Evolutionary conservation across 768 basidiomycete species (phyloP).

Genomic region (Pulveroboletus sp.): DNA sequence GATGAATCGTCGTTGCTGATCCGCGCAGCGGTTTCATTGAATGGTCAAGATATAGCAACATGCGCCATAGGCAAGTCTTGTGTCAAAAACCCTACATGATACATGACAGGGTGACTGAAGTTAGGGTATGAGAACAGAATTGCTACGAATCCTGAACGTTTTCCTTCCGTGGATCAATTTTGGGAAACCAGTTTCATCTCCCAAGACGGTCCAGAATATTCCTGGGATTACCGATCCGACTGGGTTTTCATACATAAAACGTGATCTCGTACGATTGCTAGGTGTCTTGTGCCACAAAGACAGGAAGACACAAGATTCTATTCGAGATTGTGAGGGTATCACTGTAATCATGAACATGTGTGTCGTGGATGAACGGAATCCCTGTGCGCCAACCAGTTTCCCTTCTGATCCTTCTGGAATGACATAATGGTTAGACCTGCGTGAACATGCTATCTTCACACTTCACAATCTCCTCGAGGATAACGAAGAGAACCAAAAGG

Average conservation of each 20-base stretch:
- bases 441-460: constrained; percentile 88
- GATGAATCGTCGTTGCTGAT: constrained; percentile 37
- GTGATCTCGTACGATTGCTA: constrained; percentile 86
- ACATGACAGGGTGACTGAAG: constrained; percentile 3
- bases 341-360: constrained; percentile 84
- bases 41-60: constrained; percentile 46
- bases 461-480: constrained; percentile 72
- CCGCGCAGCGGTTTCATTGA: constrained; percentile 40
- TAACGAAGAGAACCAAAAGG: constrained; percentile 75
- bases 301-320: constrained; percentile 67
- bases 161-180: constrained; percentile 86
- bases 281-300: constrained; percentile 68
- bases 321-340: constrained; percentile 69
- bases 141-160: constrained; percentile 68
- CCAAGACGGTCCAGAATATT: constrained; percentile 8
- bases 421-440: constrained; percentile 49
- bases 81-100: background rate
- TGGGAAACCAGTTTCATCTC: constrained; percentile 49
- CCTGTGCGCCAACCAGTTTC: constrained; percentile 59
- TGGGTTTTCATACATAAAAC: constrained; percentile 82
- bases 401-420: background rate
- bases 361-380: constrained; percentile 86
- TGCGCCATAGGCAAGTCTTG: constrained; percentile 51
- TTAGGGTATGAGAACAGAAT: constrained; percentile 51
- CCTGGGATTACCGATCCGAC: constrained; percentile 36